Evolutionary conservation across 805 yeast genomes (phyloP), one percentile per base, ranked within the genome.

Genomic region (Candida silvicultrix): DNA sequence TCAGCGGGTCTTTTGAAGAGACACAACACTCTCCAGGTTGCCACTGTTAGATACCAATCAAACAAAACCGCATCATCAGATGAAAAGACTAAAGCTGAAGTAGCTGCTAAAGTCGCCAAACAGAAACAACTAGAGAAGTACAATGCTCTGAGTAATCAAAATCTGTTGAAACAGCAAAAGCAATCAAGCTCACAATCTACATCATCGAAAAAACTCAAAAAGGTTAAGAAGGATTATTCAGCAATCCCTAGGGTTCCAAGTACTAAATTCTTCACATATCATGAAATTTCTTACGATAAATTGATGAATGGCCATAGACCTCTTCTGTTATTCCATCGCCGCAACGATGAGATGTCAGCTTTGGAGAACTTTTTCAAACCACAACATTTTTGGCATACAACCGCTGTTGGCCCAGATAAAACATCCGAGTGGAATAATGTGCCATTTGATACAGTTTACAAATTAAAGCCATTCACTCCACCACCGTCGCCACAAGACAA

Each of bases 111-210:
- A 37, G 52, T 48, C 6, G 38, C 52, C 39, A 47, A 46, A 18
- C 45, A 53, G 28, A 46, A 37, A 28, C 29, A 25, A 28, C 2
- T 43, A 37, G 31, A 45, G 37, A 28, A 32, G 25, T n/a, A 54
- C 47, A 59, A 58, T 45, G 60, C 62, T 14, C 42, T 58, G 22
- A 59, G 58, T 34, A 58, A 59, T 44, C 55, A 55, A 42, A 56
- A 58, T 28, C 12, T 58, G 5, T 8, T 46, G 15, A 38, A 44
- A 16, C 42, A 43, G 21, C 39, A 37, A 20, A 14, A 5, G 14
- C 25, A 19, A n/a, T 37, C 39, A 20, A 37, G 25, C 10, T n/a
- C 23, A 10, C 4, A 12, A 7, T 2, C 25, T 11, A 37, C 9
- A 3, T 20, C 19, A 7, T 20, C 29, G 15, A 18, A 29, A 21